Base-by-base conservation (phyloP, 495 filamentous ascomycete species). In the Penicillium argentinense region DNA sequence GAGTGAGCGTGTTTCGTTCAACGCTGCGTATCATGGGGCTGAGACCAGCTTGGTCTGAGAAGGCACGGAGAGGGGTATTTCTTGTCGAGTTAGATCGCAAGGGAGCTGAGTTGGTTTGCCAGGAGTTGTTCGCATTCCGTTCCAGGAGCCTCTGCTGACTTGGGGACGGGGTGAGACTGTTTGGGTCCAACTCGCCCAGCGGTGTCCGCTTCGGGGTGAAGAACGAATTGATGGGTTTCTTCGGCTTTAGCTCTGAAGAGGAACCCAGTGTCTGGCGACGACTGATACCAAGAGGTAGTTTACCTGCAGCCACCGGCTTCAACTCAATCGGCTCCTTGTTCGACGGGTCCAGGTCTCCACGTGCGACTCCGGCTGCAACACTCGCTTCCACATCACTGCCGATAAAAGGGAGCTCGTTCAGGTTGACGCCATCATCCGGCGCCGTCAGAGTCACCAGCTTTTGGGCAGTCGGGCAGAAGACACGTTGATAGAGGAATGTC, bases 401-500 rank as follows among this genome's bases (percentile, higher is more conserved):
- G 58, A 97, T 89, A 50, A 85, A 97, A 0, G 84, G 74, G 64
- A 97, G 77, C 2, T 84, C 75, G 8, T 80, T 79, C 8, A 81
- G 62, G 13, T 84, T 76, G 5, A 89, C 50, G 13, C 79, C 78
- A 9, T 73, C 58, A 1, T 81, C 80, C 0, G 79, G 82, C 11
- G 79, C 66, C 7, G 84, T 89, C 44, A 91, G 71, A 42, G 88
- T 83, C 22, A 96, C 85, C 19, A 97, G 64, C 28, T 80, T 71
- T 34, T 83, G 73, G 17, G 76, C 73, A 39, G 78, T 71, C 0
- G 91, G 89, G 57, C 92, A 97, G 61, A 87, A 99, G 2, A 97
- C 95, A 54, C 95, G 84, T 65, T 96, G 92, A 57, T 97, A 84
- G 6, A 95, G 76, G 60, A 99, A 99, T 0, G 95, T 97, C 45